Percentiles rank a stretch among this genome's conserved stretches.
phyloP scores from a whole-genome alignment of 768 basidiomycete genomes.

The Tubosaeta sp. region DNA sequence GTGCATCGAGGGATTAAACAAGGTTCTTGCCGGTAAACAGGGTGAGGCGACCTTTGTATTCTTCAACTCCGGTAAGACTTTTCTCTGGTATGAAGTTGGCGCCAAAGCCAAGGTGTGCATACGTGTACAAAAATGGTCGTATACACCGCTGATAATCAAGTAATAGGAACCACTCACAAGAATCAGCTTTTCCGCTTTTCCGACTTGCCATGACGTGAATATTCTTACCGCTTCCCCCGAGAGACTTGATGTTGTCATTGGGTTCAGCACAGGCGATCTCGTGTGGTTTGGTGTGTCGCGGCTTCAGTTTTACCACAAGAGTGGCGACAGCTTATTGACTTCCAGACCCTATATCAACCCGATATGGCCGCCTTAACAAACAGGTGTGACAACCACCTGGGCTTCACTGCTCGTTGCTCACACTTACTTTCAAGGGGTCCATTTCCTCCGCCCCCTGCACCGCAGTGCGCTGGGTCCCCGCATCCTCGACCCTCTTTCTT shows the following conservation, averaged over 20 bases:
- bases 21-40: conserved; percentile 67
- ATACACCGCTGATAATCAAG: conserved; percentile 6
- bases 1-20: conserved; percentile 69
- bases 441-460: conserved; percentile 81
- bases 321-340: conserved; percentile 4
- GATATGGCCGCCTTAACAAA: conserved; percentile 87
- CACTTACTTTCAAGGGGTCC: conserved; percentile 47
- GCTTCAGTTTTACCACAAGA: not conserved
- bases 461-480: conserved; percentile 87
- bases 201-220: conserved; percentile 91
- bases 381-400: conserved; percentile 42
- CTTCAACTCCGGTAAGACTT: conserved; percentile 81
- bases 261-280: conserved; percentile 92
- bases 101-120: conserved; percentile 70
- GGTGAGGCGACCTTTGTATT: conserved; percentile 87
- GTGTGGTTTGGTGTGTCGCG: conserved; percentile 81
- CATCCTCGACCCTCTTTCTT: conserved; percentile 74
- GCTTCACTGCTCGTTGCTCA: conserved; percentile 9
- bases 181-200: conserved; percentile 80
- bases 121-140: not conserved
- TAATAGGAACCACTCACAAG: conserved; percentile 79
- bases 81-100: conserved; percentile 86
- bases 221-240: conserved; percentile 70
- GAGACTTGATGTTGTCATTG: conserved; percentile 83
- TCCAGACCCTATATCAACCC: conserved; percentile 76